A percentile compares a stretch with the other conserved stretches of the same genome.
Conservation (phyloP, 73 alveolate species). For the Halteria grandinella region DNA sequence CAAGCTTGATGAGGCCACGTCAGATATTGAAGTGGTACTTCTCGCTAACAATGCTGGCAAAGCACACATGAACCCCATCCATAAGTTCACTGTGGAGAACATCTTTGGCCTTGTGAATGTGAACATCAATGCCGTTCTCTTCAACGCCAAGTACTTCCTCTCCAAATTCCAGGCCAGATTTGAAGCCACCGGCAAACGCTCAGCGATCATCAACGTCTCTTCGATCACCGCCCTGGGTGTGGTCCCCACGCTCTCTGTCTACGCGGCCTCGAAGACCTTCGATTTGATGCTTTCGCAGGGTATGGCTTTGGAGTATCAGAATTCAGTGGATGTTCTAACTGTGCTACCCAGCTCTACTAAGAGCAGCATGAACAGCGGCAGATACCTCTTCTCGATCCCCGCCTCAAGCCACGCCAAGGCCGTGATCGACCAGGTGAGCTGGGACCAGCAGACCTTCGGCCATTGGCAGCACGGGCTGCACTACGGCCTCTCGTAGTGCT, state of each 20-base stretch:
- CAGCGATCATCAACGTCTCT: slow-evolving; percentile 35
- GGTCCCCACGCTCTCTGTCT: neutral
- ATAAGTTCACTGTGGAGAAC: slow-evolving; percentile 19
- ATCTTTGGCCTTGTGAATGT: slow-evolving; percentile 6
- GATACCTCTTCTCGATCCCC: slow-evolving; percentile 48
- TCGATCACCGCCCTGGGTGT: slow-evolving; percentile 18
- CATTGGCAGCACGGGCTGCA: slow-evolving; percentile 21
- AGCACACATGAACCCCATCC: slow-evolving; percentile 50
- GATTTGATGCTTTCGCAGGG: neutral
- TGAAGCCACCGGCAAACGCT: neutral
- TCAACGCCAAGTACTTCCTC: neutral
- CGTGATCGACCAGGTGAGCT: slow-evolving; percentile 42
- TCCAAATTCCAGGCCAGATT: neutral
- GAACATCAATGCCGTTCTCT: slow-evolving; percentile 13
- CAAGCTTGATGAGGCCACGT: too few species aligned
- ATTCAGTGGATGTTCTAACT: slow-evolving; percentile 31
- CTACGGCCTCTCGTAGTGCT: neutral
- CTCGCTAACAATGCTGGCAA: slow-evolving; percentile 52
- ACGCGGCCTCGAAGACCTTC: slow-evolving; percentile 35
- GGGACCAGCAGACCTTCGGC: slow-evolving; percentile 37
- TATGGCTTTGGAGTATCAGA: neutral
- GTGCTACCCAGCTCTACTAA: slow-evolving; percentile 42
- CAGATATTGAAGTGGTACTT: neutral
- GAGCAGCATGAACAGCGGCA: slow-evolving; percentile 66
- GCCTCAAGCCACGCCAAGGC: slow-evolving; percentile 56